Evolutionary conservation across 2,329 filamentous ascomycete genomes (phyloP), one percentile per base, ranked within the genome.

Genomic region (Penicillium capsulatum): DNA sequence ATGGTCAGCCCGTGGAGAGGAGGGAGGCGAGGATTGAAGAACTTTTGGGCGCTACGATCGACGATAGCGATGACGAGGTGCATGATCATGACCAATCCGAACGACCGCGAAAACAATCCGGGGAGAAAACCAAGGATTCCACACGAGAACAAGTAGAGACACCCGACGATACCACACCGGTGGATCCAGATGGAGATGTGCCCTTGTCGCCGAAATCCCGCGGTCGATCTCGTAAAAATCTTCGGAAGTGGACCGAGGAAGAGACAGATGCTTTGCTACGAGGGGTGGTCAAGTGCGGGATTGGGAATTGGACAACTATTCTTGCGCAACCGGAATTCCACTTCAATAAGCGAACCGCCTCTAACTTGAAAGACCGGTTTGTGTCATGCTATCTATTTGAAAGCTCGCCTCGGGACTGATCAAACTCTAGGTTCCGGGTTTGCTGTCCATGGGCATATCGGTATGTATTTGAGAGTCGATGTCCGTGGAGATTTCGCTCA

Each of bases 291-390:
- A 74, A 71, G 45, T 80, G 77, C 51, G 80, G 79, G 2, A 76
- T 81, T 44, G 80, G 80, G 3, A 80, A 72, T 46, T 83, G 80
- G 80, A 82, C 79, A 40, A 74, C 73, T 47, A 82, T 83, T 13
- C 57, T 81, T 17, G 67, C 75, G 3, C 74, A 76, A 47, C 59
- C 73, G 11, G 75, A 79, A 22, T 75, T 77, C 42, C 65, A 63
- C 3, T 83, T 83, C 54, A 69, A 77, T 44, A 67, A 72, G 8
- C 68, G 80, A 17, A 80, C 72, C n/a, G 73, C 78, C 7, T 72
- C 79, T 16, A 80, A 83, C 50, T 58, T 83, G 33, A 83, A 83
- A 61, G 80, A 83, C 54, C 68, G 76, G 55, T 75, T 68, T 38
- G 26, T 24, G 10, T 36, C 17, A 17, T 37, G 11, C 11, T 11